Evolutionary conservation across 306 rosid species (phyloP).

Genomic region (Cucurbita ficifolia): DNA sequence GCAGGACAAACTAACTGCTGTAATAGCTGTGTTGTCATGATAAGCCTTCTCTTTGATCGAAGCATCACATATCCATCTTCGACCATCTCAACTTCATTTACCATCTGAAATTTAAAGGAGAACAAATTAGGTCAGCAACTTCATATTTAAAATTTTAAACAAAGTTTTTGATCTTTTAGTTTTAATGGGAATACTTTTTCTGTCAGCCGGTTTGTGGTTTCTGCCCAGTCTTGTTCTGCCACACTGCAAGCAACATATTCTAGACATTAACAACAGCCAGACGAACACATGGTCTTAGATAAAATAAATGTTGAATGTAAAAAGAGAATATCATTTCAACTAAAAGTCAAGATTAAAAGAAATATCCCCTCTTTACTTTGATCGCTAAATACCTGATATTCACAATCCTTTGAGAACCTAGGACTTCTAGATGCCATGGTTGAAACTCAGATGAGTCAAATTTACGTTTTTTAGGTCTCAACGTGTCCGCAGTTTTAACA

Average conservation of each 20-base stretch:
- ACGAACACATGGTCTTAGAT: not conserved
- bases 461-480: slow-evolving; percentile 39
- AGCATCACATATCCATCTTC: slow-evolving; percentile 17
- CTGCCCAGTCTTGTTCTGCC: slow-evolving; percentile 37
- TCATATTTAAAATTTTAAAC: not conserved
- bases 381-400: slow-evolving; percentile 24
- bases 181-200: slow-evolving; percentile 23
- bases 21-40: slow-evolving; percentile 26
- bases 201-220: slow-evolving; percentile 21
- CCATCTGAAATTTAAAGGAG: slow-evolving; percentile 21
- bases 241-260: slow-evolving; percentile 16
- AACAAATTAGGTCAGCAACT: not conserved
- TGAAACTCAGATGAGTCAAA: slow-evolving; percentile 15
- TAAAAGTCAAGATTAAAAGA: not conserved
- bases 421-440: slow-evolving; percentile 37
- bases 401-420: slow-evolving; percentile 20
- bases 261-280: not conserved
- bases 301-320: not conserved
- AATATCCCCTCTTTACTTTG: not conserved
- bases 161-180: not conserved
- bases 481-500: slow-evolving; percentile 6
- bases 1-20: slow-evolving; percentile 38
- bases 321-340: not conserved
- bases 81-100: slow-evolving; percentile 18
- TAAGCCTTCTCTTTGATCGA: slow-evolving; percentile 36